A percentile compares a stretch with the other conserved stretches of the same genome.
phyloP scores from a whole-genome alignment of 176 grass and related monocot species.

The Carex parvula region DNA sequence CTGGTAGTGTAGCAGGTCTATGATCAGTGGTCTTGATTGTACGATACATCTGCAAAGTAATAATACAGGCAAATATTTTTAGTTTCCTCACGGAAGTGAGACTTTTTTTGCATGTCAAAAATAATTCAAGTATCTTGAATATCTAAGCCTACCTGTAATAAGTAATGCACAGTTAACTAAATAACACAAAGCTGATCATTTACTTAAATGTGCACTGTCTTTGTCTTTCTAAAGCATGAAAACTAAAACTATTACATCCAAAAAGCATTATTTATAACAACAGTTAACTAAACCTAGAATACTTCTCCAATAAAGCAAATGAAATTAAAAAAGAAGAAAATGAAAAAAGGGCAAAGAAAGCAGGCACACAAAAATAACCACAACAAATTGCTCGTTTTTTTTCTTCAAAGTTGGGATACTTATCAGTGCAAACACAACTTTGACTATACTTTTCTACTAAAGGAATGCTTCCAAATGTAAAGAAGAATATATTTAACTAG shows the following conservation, averaged over 20 bases:
- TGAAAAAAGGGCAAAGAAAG: constrained; percentile 3
- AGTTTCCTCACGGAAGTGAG: neutral
- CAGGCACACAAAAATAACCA: neutral
- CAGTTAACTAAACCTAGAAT: neutral
- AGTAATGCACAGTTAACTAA: neutral
- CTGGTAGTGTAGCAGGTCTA: constrained; percentile 43
- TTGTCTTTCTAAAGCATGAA: neutral
- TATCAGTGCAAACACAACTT: neutral
- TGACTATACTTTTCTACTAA: neutral
- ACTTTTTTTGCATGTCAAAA: neutral
- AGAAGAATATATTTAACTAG: neutral
- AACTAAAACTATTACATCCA: neutral
- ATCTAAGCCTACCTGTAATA: neutral
- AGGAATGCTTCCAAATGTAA: neutral
- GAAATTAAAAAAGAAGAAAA: neutral
- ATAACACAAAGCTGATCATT: neutral
- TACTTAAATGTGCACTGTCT: neutral
- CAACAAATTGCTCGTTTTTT: neutral
- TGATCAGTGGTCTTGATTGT: constrained; percentile 94
- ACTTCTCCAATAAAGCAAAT: neutral
- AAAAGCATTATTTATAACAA: neutral
- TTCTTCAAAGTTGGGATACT: neutral
- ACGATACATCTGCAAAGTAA: constrained; percentile 75
- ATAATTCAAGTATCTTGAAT: neutral
- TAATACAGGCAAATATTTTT: neutral